A percentile compares a stretch with the other conserved stretches of the same genome.
Evolutionary conservation across 768 basidiomycete species (phyloP).

Genomic region (Mycena venus): DNA sequence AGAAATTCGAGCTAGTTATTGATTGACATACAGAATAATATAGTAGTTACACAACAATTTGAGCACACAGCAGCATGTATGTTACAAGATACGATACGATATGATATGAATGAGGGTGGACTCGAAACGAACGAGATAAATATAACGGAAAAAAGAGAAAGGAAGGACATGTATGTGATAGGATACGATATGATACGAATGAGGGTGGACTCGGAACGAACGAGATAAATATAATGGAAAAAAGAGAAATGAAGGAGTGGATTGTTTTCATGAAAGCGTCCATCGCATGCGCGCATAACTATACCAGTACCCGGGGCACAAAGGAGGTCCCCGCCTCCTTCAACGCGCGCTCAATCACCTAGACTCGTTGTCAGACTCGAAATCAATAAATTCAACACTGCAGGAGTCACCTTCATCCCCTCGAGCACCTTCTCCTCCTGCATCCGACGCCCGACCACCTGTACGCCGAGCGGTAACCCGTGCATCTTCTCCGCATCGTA

Average conservation of each 20-base stretch:
- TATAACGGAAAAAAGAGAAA: neutral
- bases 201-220: neutral
- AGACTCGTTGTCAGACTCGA: neutral
- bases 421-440: conserved; percentile 83
- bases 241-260: neutral
- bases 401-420: conserved; percentile 70
- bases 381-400: conserved; percentile 16
- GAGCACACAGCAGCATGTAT: too few relatives aligned
- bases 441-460: conserved; percentile 71
- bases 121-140: neutral
- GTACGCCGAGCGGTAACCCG: conserved; percentile 77
- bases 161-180: neutral
- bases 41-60: too few relatives aligned
- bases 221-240: neutral
- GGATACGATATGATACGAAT: neutral
- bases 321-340: neutral
- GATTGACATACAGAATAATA: too few relatives aligned
- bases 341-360: neutral
- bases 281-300: neutral
- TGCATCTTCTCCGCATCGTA: conserved; percentile 76
- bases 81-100: neutral
- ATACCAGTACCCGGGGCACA: neutral
- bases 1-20: too few relatives aligned
- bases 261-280: neutral
- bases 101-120: neutral